phyloP scores from a whole-genome alignment of 768 basidiomycete species.

The Psilocybe tampanensis region DNA sequence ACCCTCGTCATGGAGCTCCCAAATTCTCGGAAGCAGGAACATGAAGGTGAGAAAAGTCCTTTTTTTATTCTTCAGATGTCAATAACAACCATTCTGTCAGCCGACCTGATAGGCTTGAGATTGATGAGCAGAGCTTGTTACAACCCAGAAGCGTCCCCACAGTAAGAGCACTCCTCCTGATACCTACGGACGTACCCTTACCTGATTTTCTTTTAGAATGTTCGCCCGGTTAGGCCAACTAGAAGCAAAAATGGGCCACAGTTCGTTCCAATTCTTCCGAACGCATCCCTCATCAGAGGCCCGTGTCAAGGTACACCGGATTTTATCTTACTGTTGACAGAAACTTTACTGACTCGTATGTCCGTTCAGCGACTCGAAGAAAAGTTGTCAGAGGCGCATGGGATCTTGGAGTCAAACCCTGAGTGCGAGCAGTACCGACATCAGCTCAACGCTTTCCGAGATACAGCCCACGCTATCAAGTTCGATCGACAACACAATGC shows the following conservation, averaged over 20 bases:
- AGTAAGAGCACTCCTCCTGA: constrained; percentile 44
- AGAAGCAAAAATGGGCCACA: constrained; percentile 44
- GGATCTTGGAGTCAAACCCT: constrained; percentile 55
- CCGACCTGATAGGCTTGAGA: constrained; percentile 83
- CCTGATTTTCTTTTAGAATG: constrained; percentile 46
- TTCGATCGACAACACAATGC: constrained; percentile 1
- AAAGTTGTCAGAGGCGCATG: constrained; percentile 58
- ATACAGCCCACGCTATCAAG: constrained; percentile 17
- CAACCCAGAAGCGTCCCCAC: constrained; percentile 74
- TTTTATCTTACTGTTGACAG: too few relatives aligned
- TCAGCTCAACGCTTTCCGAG: constrained; percentile 34
- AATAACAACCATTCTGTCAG: constrained; percentile 37
- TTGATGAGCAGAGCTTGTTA: constrained; percentile 87
- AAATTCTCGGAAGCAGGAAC: constrained; percentile 80
- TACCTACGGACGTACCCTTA: neutral
- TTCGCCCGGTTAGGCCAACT: constrained; percentile 65
- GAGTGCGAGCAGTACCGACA: constrained; percentile 50
- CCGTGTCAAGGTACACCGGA: constrained; percentile 63
- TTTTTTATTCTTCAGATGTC: too few relatives aligned
- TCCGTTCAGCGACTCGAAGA: constrained; percentile 54
- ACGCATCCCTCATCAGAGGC: constrained; percentile 82
- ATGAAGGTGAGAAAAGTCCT: constrained; percentile 83
- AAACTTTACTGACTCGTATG: too few relatives aligned
- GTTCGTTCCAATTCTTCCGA: constrained; percentile 57
- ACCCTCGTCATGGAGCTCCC: constrained; percentile 70